phyloP scores from a whole-genome alignment of 169 alveolate species.

The Plasmodium inui region DNA sequence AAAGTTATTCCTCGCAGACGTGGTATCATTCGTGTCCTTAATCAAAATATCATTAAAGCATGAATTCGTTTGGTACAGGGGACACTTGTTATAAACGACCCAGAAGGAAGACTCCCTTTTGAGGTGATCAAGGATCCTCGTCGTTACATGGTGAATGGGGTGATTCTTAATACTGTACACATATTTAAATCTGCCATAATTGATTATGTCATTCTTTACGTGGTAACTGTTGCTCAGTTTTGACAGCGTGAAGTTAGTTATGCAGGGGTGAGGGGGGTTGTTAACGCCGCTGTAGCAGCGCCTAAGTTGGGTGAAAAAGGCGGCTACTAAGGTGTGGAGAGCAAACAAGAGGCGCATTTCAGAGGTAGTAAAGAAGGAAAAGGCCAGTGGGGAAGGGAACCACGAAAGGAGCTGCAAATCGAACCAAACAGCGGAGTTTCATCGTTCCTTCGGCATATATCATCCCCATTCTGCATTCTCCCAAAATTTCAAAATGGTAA shows the following conservation, averaged over 20 bases:
- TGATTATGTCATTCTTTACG: conserved; percentile 61
- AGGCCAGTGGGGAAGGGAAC: neutral
- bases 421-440: neutral
- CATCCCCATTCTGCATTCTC: conserved; percentile 4
- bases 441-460: neutral
- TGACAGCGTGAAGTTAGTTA: conserved; percentile 13
- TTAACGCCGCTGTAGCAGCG: neutral
- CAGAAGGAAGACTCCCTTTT: conserved; percentile 27
- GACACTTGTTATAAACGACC: conserved; percentile 54
- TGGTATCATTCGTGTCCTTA: conserved; percentile 62
- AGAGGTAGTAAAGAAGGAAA: neutral
- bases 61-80: conserved; percentile 36
- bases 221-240: conserved; percentile 58
- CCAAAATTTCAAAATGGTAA: neutral
- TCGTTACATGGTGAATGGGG: conserved; percentile 48
- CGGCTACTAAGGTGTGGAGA: neutral
- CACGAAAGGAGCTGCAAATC: neutral
- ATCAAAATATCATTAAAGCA: conserved; percentile 70
- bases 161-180: conserved; percentile 71
- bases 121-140: conserved; percentile 22
- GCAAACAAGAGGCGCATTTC: conserved; percentile 19
- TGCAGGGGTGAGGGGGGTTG: conserved; percentile 1
- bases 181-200: conserved; percentile 69
- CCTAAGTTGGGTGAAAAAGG: neutral
- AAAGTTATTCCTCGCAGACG: conserved; percentile 41